Percentiles rank a stretch among this genome's conserved stretches.
Conservation (phyloP, 108 stramenopile species). For the Cyclostephanos tholiformis region DNA sequence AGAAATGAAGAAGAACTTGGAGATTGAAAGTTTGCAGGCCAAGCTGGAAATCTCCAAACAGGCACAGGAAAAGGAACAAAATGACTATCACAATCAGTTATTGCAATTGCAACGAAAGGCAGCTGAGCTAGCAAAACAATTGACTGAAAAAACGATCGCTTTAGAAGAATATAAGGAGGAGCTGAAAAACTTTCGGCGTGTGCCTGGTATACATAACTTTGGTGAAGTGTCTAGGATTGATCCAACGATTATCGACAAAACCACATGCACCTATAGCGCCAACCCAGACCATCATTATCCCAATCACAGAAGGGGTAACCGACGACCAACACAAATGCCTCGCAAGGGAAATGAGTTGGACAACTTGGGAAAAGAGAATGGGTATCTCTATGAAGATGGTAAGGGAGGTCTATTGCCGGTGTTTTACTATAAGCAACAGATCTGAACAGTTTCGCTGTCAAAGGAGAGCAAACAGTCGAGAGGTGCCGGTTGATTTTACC, state of each 20-base stretch:
- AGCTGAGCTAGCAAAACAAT: conserved; percentile 26
- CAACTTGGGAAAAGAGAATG: conserved; percentile 50
- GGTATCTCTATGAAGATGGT: conserved; percentile 51
- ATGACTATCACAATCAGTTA: conserved; percentile 19
- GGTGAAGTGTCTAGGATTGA: conserved; percentile 43
- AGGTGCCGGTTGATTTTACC: not conserved
- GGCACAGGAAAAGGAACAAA: conserved; percentile 10
- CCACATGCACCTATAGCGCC: conserved; percentile 51
- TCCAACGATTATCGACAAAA: conserved; percentile 42
- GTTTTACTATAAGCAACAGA: conserved; percentile 36
- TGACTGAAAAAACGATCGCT: conserved; percentile 11
- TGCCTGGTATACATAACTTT: conserved; percentile 53
- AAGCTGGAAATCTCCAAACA: conserved; percentile 26
- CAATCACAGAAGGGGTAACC: conserved; percentile 38
- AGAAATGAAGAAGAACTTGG: conserved; percentile 17
- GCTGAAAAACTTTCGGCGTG: conserved; percentile 41
- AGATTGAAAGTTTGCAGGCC: conserved; percentile 11
- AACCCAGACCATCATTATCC: conserved; percentile 54
- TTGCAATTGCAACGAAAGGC: conserved; percentile 27
- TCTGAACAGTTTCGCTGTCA: not conserved
- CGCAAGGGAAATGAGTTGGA: conserved; percentile 28
- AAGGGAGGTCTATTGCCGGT: conserved; percentile 45
- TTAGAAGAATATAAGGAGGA: conserved; percentile 42
- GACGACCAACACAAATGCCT: conserved; percentile 50
- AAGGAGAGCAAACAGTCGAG: not conserved